These are phyloP conservation scores for Pythium periplocum DNA, from an alignment of 352 stramenopile species.

Conservation along the genomic window DNA sequence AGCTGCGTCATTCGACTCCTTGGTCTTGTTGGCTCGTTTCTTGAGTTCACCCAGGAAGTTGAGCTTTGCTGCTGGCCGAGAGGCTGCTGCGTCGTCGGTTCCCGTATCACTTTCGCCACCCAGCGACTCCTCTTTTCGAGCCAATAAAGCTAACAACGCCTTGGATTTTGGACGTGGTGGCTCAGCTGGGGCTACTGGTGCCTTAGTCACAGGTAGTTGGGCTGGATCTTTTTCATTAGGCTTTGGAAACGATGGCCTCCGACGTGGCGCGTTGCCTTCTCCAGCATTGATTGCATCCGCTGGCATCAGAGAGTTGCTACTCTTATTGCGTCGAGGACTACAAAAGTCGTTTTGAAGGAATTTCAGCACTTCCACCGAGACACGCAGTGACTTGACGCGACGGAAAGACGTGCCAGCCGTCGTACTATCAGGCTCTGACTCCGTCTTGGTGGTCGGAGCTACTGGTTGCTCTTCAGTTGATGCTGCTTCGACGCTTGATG, in stretches of 20 bases:
- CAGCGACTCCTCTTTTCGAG: conserved; percentile 3
- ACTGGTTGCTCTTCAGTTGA: not conserved
- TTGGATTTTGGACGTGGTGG: conserved; percentile 22
- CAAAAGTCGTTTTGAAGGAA: conserved; percentile 79
- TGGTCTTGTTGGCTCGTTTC: conserved; percentile 3
- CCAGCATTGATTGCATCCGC: not conserved
- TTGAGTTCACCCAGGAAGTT: conserved; percentile 3
- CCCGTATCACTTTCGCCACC: not conserved
- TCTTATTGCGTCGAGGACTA: conserved; percentile 20
- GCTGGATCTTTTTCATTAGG: not conserved
- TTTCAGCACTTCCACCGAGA: conserved; percentile 49
- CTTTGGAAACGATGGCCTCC: conserved; percentile 9
- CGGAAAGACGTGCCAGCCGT: conserved; percentile 19
- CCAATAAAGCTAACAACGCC: conserved; percentile 11
- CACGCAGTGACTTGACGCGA: conserved; percentile 49
- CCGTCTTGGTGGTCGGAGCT: not conserved
- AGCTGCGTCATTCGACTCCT: not conserved
- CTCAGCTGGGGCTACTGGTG: conserved; percentile 23
- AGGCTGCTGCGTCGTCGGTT: too few species aligned
- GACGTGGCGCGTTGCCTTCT: not conserved
- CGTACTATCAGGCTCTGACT: not conserved
- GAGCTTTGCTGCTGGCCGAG: not conserved
- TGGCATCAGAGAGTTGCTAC: conserved; percentile 8
- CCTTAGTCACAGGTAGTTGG: not conserved
- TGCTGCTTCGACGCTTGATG: not conserved